A percentile compares a stretch with the other conserved stretches of the same genome.
These are phyloP conservation scores for Neopestalotiopsis sp. DNA, from an alignment of 2,329 filamentous ascomycete genomes.

Conservation along the genomic window DNA sequence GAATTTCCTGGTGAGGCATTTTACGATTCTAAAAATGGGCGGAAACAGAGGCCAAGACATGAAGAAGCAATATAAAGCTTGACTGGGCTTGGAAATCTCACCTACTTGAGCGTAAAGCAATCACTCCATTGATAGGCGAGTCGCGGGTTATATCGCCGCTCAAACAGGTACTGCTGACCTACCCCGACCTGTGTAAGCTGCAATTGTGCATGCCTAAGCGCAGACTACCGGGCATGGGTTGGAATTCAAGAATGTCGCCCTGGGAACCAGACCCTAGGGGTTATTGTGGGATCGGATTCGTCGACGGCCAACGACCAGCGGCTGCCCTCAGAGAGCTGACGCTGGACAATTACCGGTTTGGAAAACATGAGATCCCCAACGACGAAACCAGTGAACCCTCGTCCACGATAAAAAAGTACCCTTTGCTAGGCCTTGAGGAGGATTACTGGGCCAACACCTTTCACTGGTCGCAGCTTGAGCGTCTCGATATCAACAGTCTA, in stretches of 20 bases:
- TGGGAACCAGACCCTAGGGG: too few relatives aligned
- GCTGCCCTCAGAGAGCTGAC: slow-evolving; percentile 17
- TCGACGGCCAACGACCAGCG: slow-evolving; percentile 16
- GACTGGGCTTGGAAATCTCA: slow-evolving; percentile 11
- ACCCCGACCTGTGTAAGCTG: slow-evolving; percentile 18
- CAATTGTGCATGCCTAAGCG: slow-evolving; percentile 5
- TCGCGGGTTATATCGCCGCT: not conserved
- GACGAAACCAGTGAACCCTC: not conserved
- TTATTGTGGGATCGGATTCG: slow-evolving; percentile 21
- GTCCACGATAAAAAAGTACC: not conserved
- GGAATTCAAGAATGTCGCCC: too few relatives aligned
- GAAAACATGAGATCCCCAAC: not conserved
- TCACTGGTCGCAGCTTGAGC: slow-evolving; percentile 19
- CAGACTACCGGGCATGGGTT: not conserved
- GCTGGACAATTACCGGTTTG: slow-evolving; percentile 15
- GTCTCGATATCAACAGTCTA: not conserved
- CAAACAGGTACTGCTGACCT: slow-evolving; percentile 19
- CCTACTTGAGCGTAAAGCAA: slow-evolving; percentile 10
- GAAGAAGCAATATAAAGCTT: not conserved
- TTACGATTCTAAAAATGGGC: not conserved
- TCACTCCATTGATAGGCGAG: not conserved
- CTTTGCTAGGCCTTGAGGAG: slow-evolving; percentile 1
- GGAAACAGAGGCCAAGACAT: not conserved
- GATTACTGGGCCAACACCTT: slow-evolving; percentile 21
- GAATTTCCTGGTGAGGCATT: not conserved